Evolutionary conservation across 169 alveolate genomes (phyloP).

Genomic region (Cryptosporidium parvum): DNA sequence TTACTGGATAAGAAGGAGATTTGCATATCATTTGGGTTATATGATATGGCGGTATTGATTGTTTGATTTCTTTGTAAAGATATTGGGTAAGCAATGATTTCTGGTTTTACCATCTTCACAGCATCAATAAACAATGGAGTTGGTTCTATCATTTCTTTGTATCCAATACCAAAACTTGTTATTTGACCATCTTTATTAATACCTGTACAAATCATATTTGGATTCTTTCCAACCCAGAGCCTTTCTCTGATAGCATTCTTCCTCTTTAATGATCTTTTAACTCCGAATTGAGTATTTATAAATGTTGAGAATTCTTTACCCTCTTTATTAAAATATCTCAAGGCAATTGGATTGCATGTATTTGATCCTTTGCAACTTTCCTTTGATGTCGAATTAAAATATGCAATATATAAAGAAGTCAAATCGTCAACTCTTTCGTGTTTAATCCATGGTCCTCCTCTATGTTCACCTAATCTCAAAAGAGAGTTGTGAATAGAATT

Average conservation of each 20-base stretch:
- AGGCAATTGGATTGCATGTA: constrained; percentile 55
- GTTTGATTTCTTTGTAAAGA: constrained; percentile 61
- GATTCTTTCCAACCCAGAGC: constrained; percentile 64
- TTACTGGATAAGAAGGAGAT: constrained; percentile 52
- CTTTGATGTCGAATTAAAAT: constrained; percentile 38
- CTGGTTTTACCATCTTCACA: constrained; percentile 70
- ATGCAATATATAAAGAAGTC: constrained; percentile 43
- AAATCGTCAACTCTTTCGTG: constrained; percentile 43
- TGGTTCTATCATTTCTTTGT: constrained; percentile 51
- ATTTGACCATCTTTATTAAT: constrained; percentile 52
- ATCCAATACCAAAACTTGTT: constrained; percentile 64
- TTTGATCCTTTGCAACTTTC: constrained; percentile 56
- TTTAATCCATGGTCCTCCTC: constrained; percentile 48
- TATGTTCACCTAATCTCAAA: constrained; percentile 48
- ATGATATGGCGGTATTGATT: constrained; percentile 65
- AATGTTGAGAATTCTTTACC: constrained; percentile 67
- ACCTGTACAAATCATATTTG: constrained; percentile 54
- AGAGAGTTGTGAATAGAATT: constrained; percentile 40
- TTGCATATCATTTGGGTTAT: constrained; percentile 60
- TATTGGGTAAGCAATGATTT: constrained; percentile 51
- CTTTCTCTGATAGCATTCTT: constrained; percentile 53
- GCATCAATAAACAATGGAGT: constrained; percentile 67
- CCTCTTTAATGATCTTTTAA: constrained; percentile 39
- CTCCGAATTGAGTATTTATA: constrained; percentile 47
- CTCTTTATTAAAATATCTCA: constrained; percentile 41